Percentiles rank a stretch among this genome's conserved stretches.
Evolutionary conservation across 2,329 filamentous ascomycete genomes (phyloP).

Genomic region (Verticillium longisporum): DNA sequence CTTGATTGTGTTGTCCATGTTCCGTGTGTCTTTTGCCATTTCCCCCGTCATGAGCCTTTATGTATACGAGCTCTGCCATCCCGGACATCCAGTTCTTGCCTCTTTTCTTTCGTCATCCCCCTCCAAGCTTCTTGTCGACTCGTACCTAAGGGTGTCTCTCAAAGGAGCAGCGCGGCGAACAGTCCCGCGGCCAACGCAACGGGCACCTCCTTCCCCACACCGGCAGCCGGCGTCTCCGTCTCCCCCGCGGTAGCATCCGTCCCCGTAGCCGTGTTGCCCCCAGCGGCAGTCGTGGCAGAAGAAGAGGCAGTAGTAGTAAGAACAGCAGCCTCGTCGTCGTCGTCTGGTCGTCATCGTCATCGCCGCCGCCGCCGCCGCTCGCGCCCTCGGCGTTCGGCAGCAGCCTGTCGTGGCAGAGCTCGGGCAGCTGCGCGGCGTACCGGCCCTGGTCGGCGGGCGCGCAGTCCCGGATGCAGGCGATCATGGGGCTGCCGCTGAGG

Average conservation of each 20-base stretch:
- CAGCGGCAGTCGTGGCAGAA: not conserved
- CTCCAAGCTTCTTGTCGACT: not conserved
- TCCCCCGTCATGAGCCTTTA: not conserved
- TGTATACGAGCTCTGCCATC: not conserved
- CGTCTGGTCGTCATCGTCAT: not conserved
- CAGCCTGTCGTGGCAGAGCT: not conserved
- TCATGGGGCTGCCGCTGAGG: conserved; percentile 3
- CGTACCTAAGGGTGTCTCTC: not conserved
- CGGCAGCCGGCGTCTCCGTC: not conserved
- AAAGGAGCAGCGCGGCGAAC: not conserved
- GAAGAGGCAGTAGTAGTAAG: too few relatives aligned
- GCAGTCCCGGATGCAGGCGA: conserved; percentile 5
- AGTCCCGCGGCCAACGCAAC: not conserved
- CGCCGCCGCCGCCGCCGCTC: not conserved
- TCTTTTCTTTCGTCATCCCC: not conserved
- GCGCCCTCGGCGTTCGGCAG: not conserved
- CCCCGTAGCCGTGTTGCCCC: not conserved
- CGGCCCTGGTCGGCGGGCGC: not conserved
- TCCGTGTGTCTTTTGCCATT: too few relatives aligned
- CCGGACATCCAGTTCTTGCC: not conserved
- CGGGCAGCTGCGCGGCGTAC: conserved; percentile 1
- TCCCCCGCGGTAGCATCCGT: not conserved
- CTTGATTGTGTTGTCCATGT: too few relatives aligned
- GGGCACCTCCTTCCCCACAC: not conserved
- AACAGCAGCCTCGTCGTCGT: not conserved